Evolutionary conservation across 805 yeast genomes (phyloP).

Genomic region (Pichia scutulata): DNA sequence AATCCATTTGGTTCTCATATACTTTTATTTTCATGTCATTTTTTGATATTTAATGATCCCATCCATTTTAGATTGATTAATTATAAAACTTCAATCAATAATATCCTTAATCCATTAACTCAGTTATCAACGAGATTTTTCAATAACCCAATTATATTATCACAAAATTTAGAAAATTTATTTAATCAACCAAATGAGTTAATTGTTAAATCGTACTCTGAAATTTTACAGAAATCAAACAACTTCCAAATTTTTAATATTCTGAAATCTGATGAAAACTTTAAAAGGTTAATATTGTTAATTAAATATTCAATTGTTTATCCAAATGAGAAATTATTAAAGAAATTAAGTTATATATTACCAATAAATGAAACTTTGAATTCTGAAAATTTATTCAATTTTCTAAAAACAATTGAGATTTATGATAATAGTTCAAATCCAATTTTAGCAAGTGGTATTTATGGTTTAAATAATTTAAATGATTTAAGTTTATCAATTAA

Average conservation of each 20-base stretch:
- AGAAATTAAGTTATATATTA: slow-evolving; percentile 13
- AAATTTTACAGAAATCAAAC: slow-evolving; percentile 13
- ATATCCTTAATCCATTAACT: slow-evolving; percentile 17
- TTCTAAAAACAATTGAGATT: slow-evolving; percentile 13
- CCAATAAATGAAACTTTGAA: not conserved
- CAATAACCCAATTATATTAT: slow-evolving; percentile 20
- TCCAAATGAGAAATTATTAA: slow-evolving; percentile 24
- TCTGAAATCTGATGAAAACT: slow-evolving; percentile 13
- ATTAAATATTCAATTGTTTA: slow-evolving; percentile 26
- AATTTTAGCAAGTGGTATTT: slow-evolving; percentile 22
- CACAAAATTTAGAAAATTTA: slow-evolving; percentile 13
- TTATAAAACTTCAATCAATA: slow-evolving; percentile 13
- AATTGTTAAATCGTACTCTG: slow-evolving; percentile 11
- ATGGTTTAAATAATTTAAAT: slow-evolving; percentile 9
- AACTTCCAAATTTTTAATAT: slow-evolving; percentile 12
- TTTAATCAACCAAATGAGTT: slow-evolving; percentile 10
- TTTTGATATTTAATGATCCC: slow-evolving; percentile 21
- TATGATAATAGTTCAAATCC: slow-evolving; percentile 18
- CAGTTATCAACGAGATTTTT: slow-evolving; percentile 14
- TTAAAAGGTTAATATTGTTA: slow-evolving; percentile 18
- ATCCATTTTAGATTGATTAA: slow-evolving; percentile 17
- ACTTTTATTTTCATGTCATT: slow-evolving; percentile 17
- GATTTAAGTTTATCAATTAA: slow-evolving; percentile 3
- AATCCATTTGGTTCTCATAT: slow-evolving; percentile 12
- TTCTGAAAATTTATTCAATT: slow-evolving; percentile 13